Evolutionary conservation across 352 stramenopile genomes (phyloP).

Genomic region (Aphanomyces stellatus): DNA sequence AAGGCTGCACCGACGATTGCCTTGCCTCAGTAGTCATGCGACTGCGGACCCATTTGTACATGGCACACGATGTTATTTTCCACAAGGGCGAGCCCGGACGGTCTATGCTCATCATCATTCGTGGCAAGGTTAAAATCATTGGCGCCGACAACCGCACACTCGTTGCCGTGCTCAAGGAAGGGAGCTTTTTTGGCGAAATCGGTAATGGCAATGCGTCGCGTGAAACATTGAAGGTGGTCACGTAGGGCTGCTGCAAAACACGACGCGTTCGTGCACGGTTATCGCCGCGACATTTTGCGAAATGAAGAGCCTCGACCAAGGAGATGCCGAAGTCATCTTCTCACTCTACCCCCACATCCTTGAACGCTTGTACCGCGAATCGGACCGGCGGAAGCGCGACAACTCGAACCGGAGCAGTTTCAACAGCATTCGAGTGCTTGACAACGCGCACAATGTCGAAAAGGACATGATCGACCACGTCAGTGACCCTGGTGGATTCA

Average conservation of each 20-base stretch:
- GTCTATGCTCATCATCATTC: conserved; percentile 56
- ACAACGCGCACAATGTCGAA: conserved; percentile 50
- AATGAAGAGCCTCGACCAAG: conserved; percentile 40
- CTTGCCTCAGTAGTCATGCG: conserved; percentile 47
- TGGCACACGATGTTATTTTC: conserved; percentile 49
- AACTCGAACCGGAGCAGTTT: conserved; percentile 37
- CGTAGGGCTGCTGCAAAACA: conserved; percentile 35
- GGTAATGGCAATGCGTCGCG: not conserved
- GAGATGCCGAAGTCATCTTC: conserved; percentile 48
- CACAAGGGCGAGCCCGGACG: conserved; percentile 47
- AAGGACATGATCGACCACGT: conserved; percentile 43
- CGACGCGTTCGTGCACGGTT: conserved; percentile 46
- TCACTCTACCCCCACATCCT: conserved; percentile 49
- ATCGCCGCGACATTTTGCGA: conserved; percentile 52
- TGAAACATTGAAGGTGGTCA: not conserved
- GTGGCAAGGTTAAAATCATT: conserved; percentile 54
- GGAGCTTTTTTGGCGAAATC: conserved; percentile 58
- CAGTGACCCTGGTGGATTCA: not conserved
- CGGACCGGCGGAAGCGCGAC: conserved; percentile 40
- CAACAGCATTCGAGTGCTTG: conserved; percentile 56
- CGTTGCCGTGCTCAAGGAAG: conserved; percentile 46
- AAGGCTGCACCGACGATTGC: conserved; percentile 46
- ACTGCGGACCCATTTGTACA: conserved; percentile 49
- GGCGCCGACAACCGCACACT: conserved; percentile 40
- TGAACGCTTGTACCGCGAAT: conserved; percentile 45